Evolutionary conservation across 1,139 yeast species (phyloP), one percentile per base, ranked within the genome.

Genomic region (Hemisphaericaspora xylofermentans): DNA sequence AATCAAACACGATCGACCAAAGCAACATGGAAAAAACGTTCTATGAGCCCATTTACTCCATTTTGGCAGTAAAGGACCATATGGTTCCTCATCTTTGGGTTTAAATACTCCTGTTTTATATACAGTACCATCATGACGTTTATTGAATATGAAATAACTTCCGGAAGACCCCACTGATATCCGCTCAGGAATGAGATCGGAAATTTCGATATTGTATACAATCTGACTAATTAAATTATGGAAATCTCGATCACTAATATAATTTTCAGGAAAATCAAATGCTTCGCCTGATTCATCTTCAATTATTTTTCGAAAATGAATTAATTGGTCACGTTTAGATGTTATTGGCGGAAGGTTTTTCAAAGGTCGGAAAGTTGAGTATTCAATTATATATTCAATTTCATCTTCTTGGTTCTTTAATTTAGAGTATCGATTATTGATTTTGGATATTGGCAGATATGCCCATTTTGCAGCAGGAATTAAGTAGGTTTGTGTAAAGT

Each of bases 41-140:
- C 91, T 61, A 56, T 84, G 91, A 7, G 83, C 58, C 91, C 91
- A 84, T 61, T 84, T 84, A 2, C 87, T 78, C 89, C 91, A 82
- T 57, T 84, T 84, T 0, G 91, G 91, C 5, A 86, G 80, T 40
- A 84, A 56, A 0, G 89, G 88, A 0, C 91, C 93, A 54, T 84
- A 84, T 0, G 91, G 93, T 50, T 84, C 91, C 58, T 84, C 93
- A 58, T 84, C 88, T 54, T 83, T 83, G 6, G 93, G 93, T 56
- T 84, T 84, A 66, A 84, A 84, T 2, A 84, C 82, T 0, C 84
- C 91, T 5, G 73, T 74, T 34, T 50, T 58, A 30, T 48, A 45
- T 8, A 51, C 26, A 2, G 33, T 45, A 7, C 41, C 35, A 30
- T 47, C 44, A 8, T 43, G 33, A 18, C 43, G 40, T 14, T 28